Evolutionary conservation across 2,329 filamentous ascomycete genomes (phyloP).

Genomic region (Fusarium proliferatum): DNA sequence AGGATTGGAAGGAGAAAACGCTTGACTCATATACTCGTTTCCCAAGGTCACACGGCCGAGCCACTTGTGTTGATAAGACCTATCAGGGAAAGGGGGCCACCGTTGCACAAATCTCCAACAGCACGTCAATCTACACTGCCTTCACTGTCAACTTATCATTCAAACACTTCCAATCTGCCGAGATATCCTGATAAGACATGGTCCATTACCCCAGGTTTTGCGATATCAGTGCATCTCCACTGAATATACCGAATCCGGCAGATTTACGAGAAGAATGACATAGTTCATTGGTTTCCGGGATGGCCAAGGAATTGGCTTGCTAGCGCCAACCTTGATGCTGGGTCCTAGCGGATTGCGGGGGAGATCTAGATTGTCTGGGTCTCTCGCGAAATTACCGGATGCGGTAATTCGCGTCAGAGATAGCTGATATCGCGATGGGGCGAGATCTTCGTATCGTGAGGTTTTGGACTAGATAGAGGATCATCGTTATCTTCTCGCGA

Average conservation of each 20-base stretch:
- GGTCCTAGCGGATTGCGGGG: constrained; percentile 3
- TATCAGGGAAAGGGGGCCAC: not conserved
- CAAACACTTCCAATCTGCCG: constrained; percentile 1
- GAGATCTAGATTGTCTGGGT: not conserved
- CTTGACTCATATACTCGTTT: constrained; percentile 14
- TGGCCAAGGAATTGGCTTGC: not conserved
- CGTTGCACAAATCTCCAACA: not conserved
- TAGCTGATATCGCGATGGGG: not conserved
- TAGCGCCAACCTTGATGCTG: not conserved
- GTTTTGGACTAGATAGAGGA: not conserved
- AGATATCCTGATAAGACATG: constrained; percentile 9
- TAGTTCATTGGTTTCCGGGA: not conserved
- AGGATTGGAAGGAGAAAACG: not conserved
- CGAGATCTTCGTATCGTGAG: not conserved
- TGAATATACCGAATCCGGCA: not conserved
- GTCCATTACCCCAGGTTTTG: constrained; percentile 16
- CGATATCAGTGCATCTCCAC: not conserved
- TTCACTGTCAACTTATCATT: not conserved
- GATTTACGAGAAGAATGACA: not conserved
- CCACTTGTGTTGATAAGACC: not conserved
- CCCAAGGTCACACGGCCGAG: not conserved
- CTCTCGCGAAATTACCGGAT: constrained; percentile 10
- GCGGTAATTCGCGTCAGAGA: not conserved
- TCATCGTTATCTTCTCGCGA: not conserved
- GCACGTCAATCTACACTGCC: not conserved